Base-by-base conservation (phyloP, 305 asterid species). In the Plantago coronopus region DNA sequence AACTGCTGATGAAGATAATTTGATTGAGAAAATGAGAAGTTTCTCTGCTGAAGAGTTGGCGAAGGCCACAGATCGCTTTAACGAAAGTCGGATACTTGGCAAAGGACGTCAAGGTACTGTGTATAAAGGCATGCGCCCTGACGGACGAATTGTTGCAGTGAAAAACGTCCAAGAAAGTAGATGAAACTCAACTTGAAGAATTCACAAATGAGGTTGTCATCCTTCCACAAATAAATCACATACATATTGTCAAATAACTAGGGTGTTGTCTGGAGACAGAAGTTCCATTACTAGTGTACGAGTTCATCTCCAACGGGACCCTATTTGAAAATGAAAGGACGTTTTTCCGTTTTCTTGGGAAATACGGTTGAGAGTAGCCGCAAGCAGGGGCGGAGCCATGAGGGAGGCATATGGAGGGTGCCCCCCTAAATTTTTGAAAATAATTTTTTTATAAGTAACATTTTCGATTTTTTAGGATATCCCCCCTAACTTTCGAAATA, bases 211-310 rank as follows among this genome's bases (percentile, higher is more conserved):
- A 72, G 76, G 76, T 78, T 14, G 76, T 63, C 55, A 51, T 78
- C 37, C 65, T 78, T 40, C 69, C 80, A 12, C 78, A 74, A 45
- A 63, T 78, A 22, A 78, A 74, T 22, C 80, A 78, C 18, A 72
- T 74, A 42, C 74, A 78, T 57, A 66, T 74, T 2, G 74, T 78
- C 8, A 72, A 40, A 16, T 40, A 74, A 57, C 75, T 78, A 38
- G 83, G 78, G 11, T 74, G 75, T 46, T 78, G 79, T 59, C 42
- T 71, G 20, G 83, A 74, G 72, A 78, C 79, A 21, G 72, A 74
- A 69, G 76, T 74, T 42, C 78, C 83, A 0, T 16, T 74, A 29
- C 59, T 78, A 12, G 78, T 74, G 19, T 72, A 74, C 14, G 76
- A 78, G n/a, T 70, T 74, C 38, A 53, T 78, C 17, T 34, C 76